These are phyloP conservation scores for Vitis hybrid DNA, from an alignment of 177 flowering plant genomes.

Conservation along the genomic window DNA sequence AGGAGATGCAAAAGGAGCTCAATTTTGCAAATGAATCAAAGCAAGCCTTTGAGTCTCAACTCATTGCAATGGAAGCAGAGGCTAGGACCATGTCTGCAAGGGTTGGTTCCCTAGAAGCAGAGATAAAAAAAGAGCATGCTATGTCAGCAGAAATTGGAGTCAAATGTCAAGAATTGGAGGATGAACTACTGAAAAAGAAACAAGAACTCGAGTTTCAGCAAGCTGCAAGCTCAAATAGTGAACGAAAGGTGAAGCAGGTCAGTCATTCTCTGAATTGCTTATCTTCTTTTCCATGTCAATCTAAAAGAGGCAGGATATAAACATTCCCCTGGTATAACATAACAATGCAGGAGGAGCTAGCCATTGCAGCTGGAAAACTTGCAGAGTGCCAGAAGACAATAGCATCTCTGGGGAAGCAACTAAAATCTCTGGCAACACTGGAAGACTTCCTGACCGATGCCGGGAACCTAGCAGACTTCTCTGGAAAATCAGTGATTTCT, in stretches of 20 bases:
- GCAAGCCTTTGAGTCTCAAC: constrained; percentile 33
- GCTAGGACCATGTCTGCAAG: constrained; percentile 30
- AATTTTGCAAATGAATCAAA: constrained; percentile 14
- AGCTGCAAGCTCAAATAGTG: constrained; percentile 24
- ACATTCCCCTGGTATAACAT: too few species aligned
- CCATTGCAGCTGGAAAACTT: constrained; percentile 60
- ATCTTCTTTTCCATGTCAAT: too few species aligned
- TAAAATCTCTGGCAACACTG: constrained; percentile 60
- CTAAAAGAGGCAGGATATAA: too few species aligned
- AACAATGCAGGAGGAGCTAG: constrained; percentile 51
- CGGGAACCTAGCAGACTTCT: constrained; percentile 39
- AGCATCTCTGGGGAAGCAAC: constrained; percentile 59
- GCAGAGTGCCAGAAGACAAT: constrained; percentile 73
- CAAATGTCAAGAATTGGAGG: constrained; percentile 58
- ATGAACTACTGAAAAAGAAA: constrained; percentile 45
- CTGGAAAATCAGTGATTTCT: constrained; percentile 25
- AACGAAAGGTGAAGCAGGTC: constrained; percentile 59
- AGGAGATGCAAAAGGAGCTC: constrained; percentile 16
- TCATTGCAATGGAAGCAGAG: constrained; percentile 48
- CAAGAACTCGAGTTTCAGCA: constrained; percentile 34
- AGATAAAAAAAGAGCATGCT: constrained; percentile 49
- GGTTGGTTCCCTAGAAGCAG: constrained; percentile 39
- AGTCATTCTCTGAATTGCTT: background rate
- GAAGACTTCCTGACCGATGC: constrained; percentile 67
- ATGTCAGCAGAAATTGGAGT: constrained; percentile 37